These are phyloP conservation scores for Scutellaria baicalensis DNA, from an alignment of 257 asterid species.

Conservation along the genomic window DNA sequence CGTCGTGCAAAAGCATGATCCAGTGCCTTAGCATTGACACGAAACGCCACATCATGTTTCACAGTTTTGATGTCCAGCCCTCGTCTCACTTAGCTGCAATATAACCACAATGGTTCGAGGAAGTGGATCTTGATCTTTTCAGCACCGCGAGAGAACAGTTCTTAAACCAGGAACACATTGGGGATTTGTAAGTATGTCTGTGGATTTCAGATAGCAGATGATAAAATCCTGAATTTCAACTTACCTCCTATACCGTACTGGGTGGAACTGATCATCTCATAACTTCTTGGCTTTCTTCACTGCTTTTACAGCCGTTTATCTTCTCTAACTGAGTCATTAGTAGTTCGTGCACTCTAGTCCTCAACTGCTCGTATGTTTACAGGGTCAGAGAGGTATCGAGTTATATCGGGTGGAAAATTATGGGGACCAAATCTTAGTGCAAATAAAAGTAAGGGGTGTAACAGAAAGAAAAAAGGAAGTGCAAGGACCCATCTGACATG, in stretches of 20 bases:
- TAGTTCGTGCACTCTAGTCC: conserved; percentile 59
- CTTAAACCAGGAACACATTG: neutral
- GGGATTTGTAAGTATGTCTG: neutral
- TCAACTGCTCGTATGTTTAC: conserved; percentile 44
- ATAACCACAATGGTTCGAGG: neutral
- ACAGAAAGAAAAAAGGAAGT: too few species aligned
- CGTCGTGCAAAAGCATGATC: neutral
- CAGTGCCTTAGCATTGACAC: neutral
- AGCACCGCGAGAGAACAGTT: neutral
- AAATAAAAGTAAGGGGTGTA: too few species aligned
- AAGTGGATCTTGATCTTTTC: neutral
- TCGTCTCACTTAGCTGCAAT: too few species aligned
- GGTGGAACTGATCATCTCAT: neutral
- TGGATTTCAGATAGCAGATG: neutral
- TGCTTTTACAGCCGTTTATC: conserved; percentile 29
- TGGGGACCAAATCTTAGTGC: too few species aligned
- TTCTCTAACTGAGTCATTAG: conserved; percentile 56
- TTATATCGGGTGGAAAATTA: neutral
- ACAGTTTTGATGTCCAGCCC: too few species aligned
- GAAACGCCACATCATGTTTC: too few species aligned
- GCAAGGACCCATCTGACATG: neutral
- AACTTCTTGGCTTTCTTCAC: conserved; percentile 30
- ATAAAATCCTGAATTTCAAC: neutral
- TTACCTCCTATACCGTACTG: neutral
- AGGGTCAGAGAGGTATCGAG: neutral